These are phyloP conservation scores for Senecio squalidus DNA, from an alignment of 140 eudicot genomes.

Conservation along the genomic window DNA sequence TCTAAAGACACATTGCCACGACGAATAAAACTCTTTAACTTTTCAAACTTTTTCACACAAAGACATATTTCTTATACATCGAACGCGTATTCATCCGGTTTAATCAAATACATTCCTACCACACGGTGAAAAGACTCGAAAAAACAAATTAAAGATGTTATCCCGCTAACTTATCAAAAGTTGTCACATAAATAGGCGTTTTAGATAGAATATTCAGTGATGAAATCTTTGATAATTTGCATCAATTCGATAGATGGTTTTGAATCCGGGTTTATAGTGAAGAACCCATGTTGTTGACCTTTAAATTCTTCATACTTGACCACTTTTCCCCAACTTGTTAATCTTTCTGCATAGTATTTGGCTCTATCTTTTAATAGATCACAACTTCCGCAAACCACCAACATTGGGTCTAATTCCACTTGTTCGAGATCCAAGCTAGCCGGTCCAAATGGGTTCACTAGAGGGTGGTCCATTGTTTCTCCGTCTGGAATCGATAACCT, in stretches of 20 bases:
- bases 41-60: not conserved
- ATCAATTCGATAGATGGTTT: conserved; percentile 36
- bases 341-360: conserved; percentile 41
- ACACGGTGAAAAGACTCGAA: not conserved
- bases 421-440: conserved; percentile 43
- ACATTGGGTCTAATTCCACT: conserved; percentile 46
- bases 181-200: not conserved
- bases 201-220: conserved; percentile 27
- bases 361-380: conserved; percentile 56
- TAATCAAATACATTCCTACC: not conserved
- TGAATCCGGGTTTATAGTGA: conserved; percentile 39
- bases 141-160: not conserved
- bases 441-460: conserved; percentile 68
- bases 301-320: conserved; percentile 50
- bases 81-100: not conserved
- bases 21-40: not conserved
- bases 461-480: conserved; percentile 55
- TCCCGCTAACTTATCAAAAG: not conserved
- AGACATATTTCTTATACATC: no score
- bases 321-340: conserved; percentile 41
- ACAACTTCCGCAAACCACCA: conserved; percentile 50
- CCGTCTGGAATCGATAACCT: conserved; percentile 56
- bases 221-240: conserved; percentile 42
- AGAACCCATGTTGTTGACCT: conserved; percentile 62
- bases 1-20: no score